Conservation (phyloP, 1,284 basidiomycete species). For the Apiotrichum laibachii region DNA sequence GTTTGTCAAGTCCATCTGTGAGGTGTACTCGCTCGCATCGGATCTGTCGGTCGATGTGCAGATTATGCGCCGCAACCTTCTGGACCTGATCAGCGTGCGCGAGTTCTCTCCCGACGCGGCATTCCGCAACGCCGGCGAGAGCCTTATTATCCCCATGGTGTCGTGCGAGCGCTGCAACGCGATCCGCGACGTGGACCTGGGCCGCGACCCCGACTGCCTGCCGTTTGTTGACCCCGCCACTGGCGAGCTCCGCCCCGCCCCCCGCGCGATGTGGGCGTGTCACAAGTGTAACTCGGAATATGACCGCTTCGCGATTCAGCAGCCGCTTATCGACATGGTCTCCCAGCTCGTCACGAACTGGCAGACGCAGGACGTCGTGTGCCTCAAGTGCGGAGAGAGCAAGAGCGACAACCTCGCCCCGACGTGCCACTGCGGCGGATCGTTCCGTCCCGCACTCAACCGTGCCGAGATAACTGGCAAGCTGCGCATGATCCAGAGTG, state of each 20-base stretch:
- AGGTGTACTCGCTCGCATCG: constrained; percentile 71
- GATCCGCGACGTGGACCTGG: constrained; percentile 89
- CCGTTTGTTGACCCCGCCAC: constrained; percentile 52
- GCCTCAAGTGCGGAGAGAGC: constrained; percentile 82
- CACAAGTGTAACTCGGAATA: constrained; percentile 77
- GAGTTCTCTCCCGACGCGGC: constrained; percentile 82
- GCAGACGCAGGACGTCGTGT: constrained; percentile 78
- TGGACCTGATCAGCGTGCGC: constrained; percentile 82
- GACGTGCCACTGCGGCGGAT: constrained; percentile 84
- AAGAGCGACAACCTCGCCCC: constrained; percentile 80
- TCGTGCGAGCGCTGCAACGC: constrained; percentile 88
- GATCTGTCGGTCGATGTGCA: constrained; percentile 83
- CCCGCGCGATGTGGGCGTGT: constrained; percentile 51
- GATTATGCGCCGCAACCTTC: constrained; percentile 79
- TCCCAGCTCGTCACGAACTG: constrained; percentile 69
- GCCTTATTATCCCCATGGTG: constrained; percentile 80
- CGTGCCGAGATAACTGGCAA: constrained; percentile 67
- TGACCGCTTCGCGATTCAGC: constrained; percentile 80
- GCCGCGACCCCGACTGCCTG: constrained; percentile 83
- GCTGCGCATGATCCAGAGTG: constrained; percentile 70
- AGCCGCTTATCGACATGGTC: constrained; percentile 75
- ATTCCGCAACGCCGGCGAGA: constrained; percentile 91
- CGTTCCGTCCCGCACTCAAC: constrained; percentile 67
- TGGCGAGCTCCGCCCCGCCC: constrained; percentile 46
- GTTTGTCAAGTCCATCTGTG: constrained; percentile 84